Percentiles rank a stretch among this genome's conserved stretches.
phyloP scores from a whole-genome alignment of 2,329 filamentous ascomycete species.

The Aureobasidium vineae region DNA sequence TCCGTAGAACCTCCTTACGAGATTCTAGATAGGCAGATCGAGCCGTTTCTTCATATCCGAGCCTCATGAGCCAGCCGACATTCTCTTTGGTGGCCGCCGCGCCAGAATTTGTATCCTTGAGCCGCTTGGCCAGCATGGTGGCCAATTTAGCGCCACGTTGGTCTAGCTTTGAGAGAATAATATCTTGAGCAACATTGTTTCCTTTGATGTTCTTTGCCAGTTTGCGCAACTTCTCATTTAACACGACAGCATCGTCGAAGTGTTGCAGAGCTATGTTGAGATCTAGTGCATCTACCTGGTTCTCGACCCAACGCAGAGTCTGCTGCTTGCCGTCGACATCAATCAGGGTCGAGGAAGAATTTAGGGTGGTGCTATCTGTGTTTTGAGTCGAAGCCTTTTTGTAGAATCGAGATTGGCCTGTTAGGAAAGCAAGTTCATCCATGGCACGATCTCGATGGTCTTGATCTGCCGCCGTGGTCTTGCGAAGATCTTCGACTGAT shows the following conservation, averaged over 20 bases:
- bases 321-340: slow-evolving; percentile 97
- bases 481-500: slow-evolving; percentile 86
- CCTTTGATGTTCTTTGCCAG: slow-evolving; percentile 78
- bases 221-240: slow-evolving; percentile 79
- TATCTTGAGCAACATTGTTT: slow-evolving; percentile 83
- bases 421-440: slow-evolving; percentile 36
- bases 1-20: slow-evolving; percentile 72
- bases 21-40: slow-evolving; percentile 82
- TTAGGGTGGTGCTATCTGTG: slow-evolving; percentile 29
- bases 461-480: slow-evolving; percentile 78
- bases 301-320: slow-evolving; percentile 92
- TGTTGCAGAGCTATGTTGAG: slow-evolving; percentile 91
- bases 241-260: slow-evolving; percentile 78
- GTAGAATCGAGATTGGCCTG: slow-evolving; percentile 52
- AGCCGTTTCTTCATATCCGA: slow-evolving; percentile 88
- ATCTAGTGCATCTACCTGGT: slow-evolving; percentile 91
- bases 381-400: slow-evolving; percentile 64
- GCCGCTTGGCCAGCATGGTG: slow-evolving; percentile 69
- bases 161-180: slow-evolving; percentile 88
- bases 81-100: slow-evolving; percentile 75
- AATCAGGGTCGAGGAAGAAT: slow-evolving; percentile 64
- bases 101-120: slow-evolving; percentile 75
- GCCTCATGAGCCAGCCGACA: slow-evolving; percentile 76
- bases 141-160: slow-evolving; percentile 78
- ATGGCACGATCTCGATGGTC: slow-evolving; percentile 72